A percentile compares a stretch with the other conserved stretches of the same genome.
These are phyloP conservation scores for Lentinula boryana DNA, from an alignment of 768 basidiomycete genomes.

Conservation along the genomic window DNA sequence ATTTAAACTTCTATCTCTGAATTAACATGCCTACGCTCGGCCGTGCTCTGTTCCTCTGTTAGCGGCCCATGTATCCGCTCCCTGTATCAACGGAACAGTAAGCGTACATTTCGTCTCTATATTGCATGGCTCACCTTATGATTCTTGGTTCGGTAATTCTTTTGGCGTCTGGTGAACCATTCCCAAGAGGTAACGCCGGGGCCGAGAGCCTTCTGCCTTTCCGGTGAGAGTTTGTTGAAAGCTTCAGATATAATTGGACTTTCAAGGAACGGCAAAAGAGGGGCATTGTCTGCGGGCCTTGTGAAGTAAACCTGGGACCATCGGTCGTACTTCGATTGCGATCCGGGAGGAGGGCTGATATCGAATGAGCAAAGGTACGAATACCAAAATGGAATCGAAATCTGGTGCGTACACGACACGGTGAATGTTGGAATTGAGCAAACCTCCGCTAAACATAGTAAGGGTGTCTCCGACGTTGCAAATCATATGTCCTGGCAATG, in stretches of 20 bases:
- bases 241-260: slow-evolving; percentile 44
- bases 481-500: slow-evolving; percentile 49
- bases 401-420: slow-evolving; percentile 44
- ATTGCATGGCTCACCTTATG: slow-evolving; percentile 25
- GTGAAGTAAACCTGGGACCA: slow-evolving; percentile 71
- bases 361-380: slow-evolving; percentile 3
- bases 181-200: slow-evolving; percentile 32
- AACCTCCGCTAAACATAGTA: slow-evolving; percentile 55
- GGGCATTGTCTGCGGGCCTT: slow-evolving; percentile 47
- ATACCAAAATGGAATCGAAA: not conserved
- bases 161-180: slow-evolving; percentile 39
- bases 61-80: slow-evolving; percentile 40
- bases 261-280: slow-evolving; percentile 44
- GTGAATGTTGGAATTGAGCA: slow-evolving; percentile 59
- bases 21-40: not conserved
- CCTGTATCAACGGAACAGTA: slow-evolving; percentile 19
- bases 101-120: not conserved
- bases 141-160: slow-evolving; percentile 39
- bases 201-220: slow-evolving; percentile 16
- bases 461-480: slow-evolving; percentile 63
- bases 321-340: slow-evolving; percentile 44
- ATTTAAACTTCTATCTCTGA: not conserved
- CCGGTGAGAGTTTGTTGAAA: slow-evolving; percentile 31
- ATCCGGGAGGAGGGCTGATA: slow-evolving; percentile 52
- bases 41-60: slow-evolving; percentile 37